Percentiles rank a stretch among this genome's conserved stretches.
Conservation (phyloP, 2,329 filamentous ascomycete species). For the Alternaria triticina region DNA sequence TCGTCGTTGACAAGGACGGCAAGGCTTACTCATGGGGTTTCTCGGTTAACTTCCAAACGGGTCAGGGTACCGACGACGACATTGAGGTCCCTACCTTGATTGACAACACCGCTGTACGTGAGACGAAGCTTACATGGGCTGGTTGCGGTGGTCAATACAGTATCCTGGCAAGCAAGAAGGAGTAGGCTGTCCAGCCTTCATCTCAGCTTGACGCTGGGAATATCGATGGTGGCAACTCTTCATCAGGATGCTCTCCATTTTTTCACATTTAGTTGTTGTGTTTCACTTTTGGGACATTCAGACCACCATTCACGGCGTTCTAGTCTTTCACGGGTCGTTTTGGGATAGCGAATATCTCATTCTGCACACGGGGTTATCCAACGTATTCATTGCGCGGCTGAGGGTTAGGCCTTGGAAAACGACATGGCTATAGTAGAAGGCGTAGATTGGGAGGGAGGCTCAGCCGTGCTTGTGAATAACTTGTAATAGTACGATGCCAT, state of each 20-base stretch:
- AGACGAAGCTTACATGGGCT: constrained; percentile 76
- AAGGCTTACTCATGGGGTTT: constrained; percentile 82
- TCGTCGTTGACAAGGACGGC: constrained; percentile 72
- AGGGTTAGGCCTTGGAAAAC: constrained; percentile 1
- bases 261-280: constrained; percentile 8
- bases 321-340: constrained; percentile 9
- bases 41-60: constrained; percentile 80
- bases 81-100: constrained; percentile 78
- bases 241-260: constrained; percentile 15
- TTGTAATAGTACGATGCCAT: constrained; percentile 25
- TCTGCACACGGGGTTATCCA: constrained; percentile 2
- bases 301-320: constrained; percentile 33
- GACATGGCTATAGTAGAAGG: constrained; percentile 7
- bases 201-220: not conserved
- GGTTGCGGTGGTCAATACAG: constrained; percentile 89
- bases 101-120: constrained; percentile 82
- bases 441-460: constrained; percentile 9
- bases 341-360: constrained; percentile 13
- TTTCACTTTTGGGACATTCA: not conserved
- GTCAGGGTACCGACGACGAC: constrained; percentile 79
- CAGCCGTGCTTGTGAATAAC: constrained; percentile 5
- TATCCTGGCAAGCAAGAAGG: constrained; percentile 57
- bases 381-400: constrained; percentile 6
- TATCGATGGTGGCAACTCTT: not conserved
- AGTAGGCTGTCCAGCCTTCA: constrained; percentile 13